Percentiles rank a stretch among this genome's conserved stretches.
These are phyloP conservation scores for Zelopaecilomyces penicillatus DNA, from an alignment of 2,329 filamentous ascomycete species.

Conservation along the genomic window DNA sequence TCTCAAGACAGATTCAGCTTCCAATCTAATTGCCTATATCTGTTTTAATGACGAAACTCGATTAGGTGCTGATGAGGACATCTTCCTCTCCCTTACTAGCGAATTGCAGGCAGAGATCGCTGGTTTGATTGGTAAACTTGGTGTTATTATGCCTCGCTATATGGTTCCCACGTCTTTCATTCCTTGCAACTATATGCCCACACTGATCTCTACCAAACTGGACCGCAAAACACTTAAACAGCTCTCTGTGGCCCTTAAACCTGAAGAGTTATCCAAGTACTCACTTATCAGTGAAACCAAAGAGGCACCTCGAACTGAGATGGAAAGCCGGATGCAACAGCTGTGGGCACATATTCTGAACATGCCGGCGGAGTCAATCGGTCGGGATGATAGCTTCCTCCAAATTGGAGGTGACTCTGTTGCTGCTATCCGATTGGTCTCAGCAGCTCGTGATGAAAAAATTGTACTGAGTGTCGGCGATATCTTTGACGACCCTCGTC, in stretches of 20 bases:
- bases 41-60: constrained; percentile 5
- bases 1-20: constrained; percentile 2
- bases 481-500: constrained; percentile 6
- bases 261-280: constrained; percentile 8
- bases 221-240: constrained; percentile 8
- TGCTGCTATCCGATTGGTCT: constrained; percentile 12
- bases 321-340: constrained; percentile 20
- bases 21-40: constrained; percentile 6
- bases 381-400: constrained; percentile 12
- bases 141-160: constrained; percentile 5
- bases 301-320: constrained; percentile 10
- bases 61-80: not conserved
- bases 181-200: constrained; percentile 6
- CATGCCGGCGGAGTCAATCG: constrained; percentile 7
- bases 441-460: constrained; percentile 4
- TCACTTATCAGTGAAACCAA: constrained; percentile 17
- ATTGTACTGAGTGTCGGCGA: constrained; percentile 8
- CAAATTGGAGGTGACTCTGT: constrained; percentile 15
- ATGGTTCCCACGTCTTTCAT: constrained; percentile 8
- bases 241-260: constrained; percentile 2
- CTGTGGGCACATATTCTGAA: constrained; percentile 20
- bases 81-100: constrained; percentile 3
- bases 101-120: constrained; percentile 2
- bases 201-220: constrained; percentile 8
- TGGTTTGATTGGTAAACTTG: constrained; percentile 6